These are phyloP conservation scores for Cystobasidium pallidum DNA, from an alignment of 1,284 basidiomycete genomes.

Conservation along the genomic window DNA sequence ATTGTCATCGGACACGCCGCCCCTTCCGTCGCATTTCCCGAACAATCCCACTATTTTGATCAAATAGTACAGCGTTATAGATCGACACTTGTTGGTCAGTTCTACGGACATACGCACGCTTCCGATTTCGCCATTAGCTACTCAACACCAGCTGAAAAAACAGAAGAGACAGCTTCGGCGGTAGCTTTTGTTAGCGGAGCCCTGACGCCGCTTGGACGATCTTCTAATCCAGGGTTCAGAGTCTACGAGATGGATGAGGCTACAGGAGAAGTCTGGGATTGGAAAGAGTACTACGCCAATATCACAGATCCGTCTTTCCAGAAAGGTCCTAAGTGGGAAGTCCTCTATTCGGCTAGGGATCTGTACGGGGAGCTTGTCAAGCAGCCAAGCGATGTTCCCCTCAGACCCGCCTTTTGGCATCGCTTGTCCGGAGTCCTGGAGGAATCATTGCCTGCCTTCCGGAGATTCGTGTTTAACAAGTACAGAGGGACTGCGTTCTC, in stretches of 20 bases:
- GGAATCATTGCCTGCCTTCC: constrained; percentile 61
- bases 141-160: constrained; percentile 61
- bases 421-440: constrained; percentile 64
- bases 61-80: constrained; percentile 66
- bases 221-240: constrained; percentile 62
- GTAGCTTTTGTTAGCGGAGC: constrained; percentile 63
- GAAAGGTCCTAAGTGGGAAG: constrained; percentile 61
- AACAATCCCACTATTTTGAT: constrained; percentile 56
- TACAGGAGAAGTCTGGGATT: constrained; percentile 64
- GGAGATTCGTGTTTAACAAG: constrained; percentile 54
- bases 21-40: constrained; percentile 43
- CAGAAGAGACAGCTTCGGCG: constrained; percentile 62
- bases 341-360: constrained; percentile 65
- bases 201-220: constrained; percentile 63
- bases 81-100: constrained; percentile 62
- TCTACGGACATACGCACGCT: constrained; percentile 61
- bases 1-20: constrained; percentile 65
- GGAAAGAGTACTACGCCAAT: constrained; percentile 58
- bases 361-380: constrained; percentile 55
- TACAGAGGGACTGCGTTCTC: constrained; percentile 36
- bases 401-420: constrained; percentile 66
- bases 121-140: constrained; percentile 67
- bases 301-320: constrained; percentile 47
- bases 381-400: constrained; percentile 47
- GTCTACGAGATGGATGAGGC: constrained; percentile 64